Evolutionary conservation across 257 asterid species (phyloP).

Genomic region (Oldenlandia corymbosa): DNA sequence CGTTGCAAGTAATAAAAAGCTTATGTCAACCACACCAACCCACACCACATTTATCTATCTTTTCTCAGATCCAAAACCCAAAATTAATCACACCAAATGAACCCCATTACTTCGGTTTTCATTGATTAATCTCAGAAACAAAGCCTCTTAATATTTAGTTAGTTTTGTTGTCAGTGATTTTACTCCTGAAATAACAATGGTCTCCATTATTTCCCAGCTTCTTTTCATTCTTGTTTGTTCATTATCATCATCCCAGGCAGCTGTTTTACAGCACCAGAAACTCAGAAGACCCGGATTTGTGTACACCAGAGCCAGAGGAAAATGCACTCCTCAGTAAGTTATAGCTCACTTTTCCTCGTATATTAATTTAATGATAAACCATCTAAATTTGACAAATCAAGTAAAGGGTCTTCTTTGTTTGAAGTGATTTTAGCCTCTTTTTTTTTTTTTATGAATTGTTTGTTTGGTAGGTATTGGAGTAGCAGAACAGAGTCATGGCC

Average conservation of each 20-base stretch:
- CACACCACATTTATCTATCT: not conserved
- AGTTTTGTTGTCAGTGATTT: too few relatives aligned
- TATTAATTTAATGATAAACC: too few relatives aligned
- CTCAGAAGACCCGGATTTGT: conserved; percentile 46
- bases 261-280: conserved; percentile 2
- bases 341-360: not conserved
- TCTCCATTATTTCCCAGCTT: conserved; percentile 4
- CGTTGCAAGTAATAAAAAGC: not conserved
- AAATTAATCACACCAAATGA: not conserved
- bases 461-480: conserved; percentile 70
- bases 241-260: conserved; percentile 16
- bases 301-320: conserved; percentile 70
- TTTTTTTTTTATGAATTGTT: not conserved
- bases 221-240: conserved; percentile 8
- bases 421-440: too few relatives aligned
- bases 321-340: conserved; percentile 72
- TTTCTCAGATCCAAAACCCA: conserved; percentile 11
- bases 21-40: too few relatives aligned
- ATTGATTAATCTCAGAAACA: not conserved
- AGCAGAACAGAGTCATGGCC: conserved; percentile 80
- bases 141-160: not conserved
- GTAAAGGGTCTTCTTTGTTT: too few relatives aligned
- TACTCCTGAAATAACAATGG: not conserved
- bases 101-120: not conserved
- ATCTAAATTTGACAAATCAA: too few relatives aligned